Conservation (phyloP, 225 moss, liverwort and hornwort genomes). For the Rhytidiadelphus loreus region DNA sequence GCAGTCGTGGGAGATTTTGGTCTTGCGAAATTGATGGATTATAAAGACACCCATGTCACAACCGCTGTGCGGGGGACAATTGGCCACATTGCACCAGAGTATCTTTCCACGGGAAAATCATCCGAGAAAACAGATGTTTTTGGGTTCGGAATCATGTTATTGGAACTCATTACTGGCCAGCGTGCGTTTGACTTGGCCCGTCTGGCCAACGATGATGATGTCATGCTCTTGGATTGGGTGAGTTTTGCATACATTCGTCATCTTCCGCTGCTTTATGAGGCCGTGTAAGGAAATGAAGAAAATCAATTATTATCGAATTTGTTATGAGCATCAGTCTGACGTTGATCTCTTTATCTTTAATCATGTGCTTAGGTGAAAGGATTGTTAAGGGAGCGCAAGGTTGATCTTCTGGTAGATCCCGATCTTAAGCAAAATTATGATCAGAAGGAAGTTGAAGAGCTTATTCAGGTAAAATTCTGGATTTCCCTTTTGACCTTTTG, state of each 20-base stretch:
- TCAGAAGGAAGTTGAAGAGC: conserved; percentile 76
- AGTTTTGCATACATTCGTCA: background rate
- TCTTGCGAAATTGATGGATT: conserved; percentile 87
- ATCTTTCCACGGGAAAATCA: conserved; percentile 92
- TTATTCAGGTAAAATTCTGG: conserved; percentile 54
- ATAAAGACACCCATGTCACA: conserved; percentile 94
- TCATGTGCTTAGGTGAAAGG: conserved; percentile 62
- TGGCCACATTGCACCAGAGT: conserved; percentile 94
- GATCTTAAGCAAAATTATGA: conserved; percentile 76
- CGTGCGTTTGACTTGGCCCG: conserved; percentile 93
- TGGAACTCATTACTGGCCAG: conserved; percentile 96
- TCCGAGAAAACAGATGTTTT: conserved; percentile 96
- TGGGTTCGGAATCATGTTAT: conserved; percentile 88
- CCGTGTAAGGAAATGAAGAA: background rate
- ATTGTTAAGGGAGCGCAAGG: conserved; percentile 67
- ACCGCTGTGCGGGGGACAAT: conserved; percentile 94
- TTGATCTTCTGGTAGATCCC: conserved; percentile 81
- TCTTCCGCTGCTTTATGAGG: background rate
- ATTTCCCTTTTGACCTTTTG: background rate
- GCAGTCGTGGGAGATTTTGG: conserved; percentile 97
- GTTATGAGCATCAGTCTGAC: background rate
- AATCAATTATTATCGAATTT: background rate
- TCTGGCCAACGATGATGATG: conserved; percentile 89
- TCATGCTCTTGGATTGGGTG: conserved; percentile 98
- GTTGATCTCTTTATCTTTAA: background rate